These are phyloP conservation scores for Pholiota microspora DNA, from an alignment of 768 basidiomycete genomes.

Conservation along the genomic window DNA sequence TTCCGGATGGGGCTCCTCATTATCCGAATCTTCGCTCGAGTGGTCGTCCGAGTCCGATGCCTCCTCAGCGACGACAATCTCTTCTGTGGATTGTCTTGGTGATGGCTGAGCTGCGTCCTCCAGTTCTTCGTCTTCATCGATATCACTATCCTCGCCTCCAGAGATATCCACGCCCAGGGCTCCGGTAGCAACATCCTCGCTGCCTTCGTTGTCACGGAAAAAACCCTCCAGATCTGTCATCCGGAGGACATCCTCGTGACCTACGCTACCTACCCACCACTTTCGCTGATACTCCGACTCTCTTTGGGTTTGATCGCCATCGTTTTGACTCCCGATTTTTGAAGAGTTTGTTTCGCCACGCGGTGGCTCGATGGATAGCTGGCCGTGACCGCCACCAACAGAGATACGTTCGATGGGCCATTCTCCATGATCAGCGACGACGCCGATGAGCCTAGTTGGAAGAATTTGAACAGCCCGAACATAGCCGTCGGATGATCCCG, in stretches of 20 bases:
- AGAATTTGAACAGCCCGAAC: constrained; percentile 84
- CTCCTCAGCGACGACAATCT: constrained; percentile 18
- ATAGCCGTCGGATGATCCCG: constrained; percentile 91
- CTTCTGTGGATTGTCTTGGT: constrained; percentile 16
- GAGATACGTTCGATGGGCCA: constrained; percentile 89
- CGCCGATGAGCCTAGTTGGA: constrained; percentile 86
- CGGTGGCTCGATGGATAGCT: constrained; percentile 27
- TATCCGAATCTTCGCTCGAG: constrained; percentile 20
- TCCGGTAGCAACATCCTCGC: constrained; percentile 30
- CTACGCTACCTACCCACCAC: constrained; percentile 91
- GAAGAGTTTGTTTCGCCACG: constrained; percentile 12
- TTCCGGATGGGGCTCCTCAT: constrained; percentile 29
- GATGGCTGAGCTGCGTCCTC: constrained; percentile 11
- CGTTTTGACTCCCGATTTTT: constrained; percentile 9
- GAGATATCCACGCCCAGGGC: constrained; percentile 23
- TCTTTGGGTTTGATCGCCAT: constrained; percentile 14
- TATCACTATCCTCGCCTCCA: constrained; percentile 22
- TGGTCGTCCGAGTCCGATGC: constrained; percentile 25
- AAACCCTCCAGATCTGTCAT: constrained; percentile 83
- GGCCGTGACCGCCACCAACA: constrained; percentile 42
- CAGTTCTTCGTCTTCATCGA: constrained; percentile 22
- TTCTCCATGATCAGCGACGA: constrained; percentile 88
- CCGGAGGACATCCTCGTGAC: constrained; percentile 84
- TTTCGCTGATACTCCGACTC: constrained; percentile 28
- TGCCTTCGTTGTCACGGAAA: constrained; percentile 45